A percentile compares a stretch with the other conserved stretches of the same genome.
These are phyloP conservation scores for Trebouxia sp. DNA, from an alignment of 139 green algal species.

Conservation along the genomic window DNA sequence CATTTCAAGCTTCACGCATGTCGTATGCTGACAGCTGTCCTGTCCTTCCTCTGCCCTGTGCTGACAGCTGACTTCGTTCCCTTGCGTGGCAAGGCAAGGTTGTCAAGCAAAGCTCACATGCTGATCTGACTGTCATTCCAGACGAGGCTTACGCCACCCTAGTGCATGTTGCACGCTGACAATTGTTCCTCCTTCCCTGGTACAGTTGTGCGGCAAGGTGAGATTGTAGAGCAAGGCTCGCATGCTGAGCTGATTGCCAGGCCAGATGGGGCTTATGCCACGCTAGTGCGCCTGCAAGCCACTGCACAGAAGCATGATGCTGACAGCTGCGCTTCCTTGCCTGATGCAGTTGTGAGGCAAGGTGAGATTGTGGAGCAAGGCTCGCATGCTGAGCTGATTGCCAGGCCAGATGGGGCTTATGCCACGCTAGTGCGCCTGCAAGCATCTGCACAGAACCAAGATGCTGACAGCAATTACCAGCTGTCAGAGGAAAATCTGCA, in stretches of 20 bases:
- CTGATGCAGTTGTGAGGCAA: conserved; percentile 49
- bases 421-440: conserved; percentile 72
- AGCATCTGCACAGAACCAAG: conserved; percentile 16
- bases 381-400: conserved; percentile 66
- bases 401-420: conserved; percentile 53
- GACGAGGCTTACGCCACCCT: conserved; percentile 64
- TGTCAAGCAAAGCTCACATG: conserved; percentile 67
- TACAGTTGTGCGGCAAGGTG: conserved; percentile 48
- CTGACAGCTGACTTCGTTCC: too few relatives aligned
- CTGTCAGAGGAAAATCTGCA: neutral
- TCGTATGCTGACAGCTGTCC: too few relatives aligned
- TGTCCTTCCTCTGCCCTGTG: too few relatives aligned
- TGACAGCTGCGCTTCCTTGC: too few relatives aligned
- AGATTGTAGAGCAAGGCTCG: conserved; percentile 64
- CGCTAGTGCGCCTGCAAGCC: conserved; percentile 72
- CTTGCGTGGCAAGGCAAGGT: conserved; percentile 49
- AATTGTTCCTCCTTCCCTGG: too few relatives aligned
- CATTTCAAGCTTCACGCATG: conserved; percentile 26
- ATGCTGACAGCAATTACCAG: neutral
- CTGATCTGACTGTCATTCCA: conserved; percentile 51
- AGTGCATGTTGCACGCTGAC: too few relatives aligned
- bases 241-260: conserved; percentile 64
- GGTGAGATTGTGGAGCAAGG: conserved; percentile 67
- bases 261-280: conserved; percentile 55
- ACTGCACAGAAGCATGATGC: too few relatives aligned